Base-by-base conservation (phyloP, 1,284 basidiomycete genomes). In the Cystobasidiaceae sp. region DNA sequence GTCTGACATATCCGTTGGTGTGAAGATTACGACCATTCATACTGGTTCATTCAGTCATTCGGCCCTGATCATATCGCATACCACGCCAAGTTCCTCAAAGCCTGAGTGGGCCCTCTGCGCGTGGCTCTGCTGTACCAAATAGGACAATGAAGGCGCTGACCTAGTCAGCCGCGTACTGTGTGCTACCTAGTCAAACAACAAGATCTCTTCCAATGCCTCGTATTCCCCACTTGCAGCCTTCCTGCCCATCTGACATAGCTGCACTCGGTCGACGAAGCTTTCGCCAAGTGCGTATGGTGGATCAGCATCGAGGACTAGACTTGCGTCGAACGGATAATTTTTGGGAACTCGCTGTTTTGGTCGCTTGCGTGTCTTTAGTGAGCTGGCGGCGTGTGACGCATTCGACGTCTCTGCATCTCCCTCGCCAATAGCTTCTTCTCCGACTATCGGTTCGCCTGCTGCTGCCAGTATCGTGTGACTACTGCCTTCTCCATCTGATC, bases 1-100 rank as follows among this genome's bases (percentile, higher is more conserved):
- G n/a, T n/a, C n/a, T n/a, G n/a, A n/a, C n/a, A n/a, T n/a, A n/a
- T n/a, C n/a, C n/a, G n/a, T n/a, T 33, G 11, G 27, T 23, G 23
- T 9, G 46, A 23, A 52, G 92, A 86, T 9, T 97, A 96, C 75
- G 93, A 98, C 75, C 94, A 97, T 77, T 76, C 79, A 67, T 77
- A 93, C 77, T 94, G 86, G 78, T 94, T 94, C 74, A 84, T 88
- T 73, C 85, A 84, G 27, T 86, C 85, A 0, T 89, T 87, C 73
- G 83, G 80, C 1, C 78, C 82, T n/a, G 79, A 79, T 57, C 80
- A 81, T 71, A 72, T 81, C 67, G 75, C 70, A 45, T 81, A 73
- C 74, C 80, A 81, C 66, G 79, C 80, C 23, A 77, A 79, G 71
- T 71, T 74, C 73, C 74, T 81, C 63, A 80, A 80, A 66, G 75